A percentile compares a stretch with the other conserved stretches of the same genome.
Evolutionary conservation across 345 rosid genomes (phyloP).

Genomic region (Populus simonii): DNA sequence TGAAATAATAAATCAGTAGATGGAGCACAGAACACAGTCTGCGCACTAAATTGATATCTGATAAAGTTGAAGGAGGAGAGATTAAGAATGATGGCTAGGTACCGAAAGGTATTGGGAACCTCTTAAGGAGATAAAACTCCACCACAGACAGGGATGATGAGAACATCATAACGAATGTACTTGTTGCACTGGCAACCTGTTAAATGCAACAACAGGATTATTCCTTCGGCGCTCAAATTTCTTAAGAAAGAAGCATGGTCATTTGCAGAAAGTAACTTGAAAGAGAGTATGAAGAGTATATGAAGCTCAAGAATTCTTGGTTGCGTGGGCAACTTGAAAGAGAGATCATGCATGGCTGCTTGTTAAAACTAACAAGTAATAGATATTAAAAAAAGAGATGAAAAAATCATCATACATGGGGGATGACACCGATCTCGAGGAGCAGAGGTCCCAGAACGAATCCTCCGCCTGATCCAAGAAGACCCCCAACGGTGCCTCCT

Average conservation of each 20-base stretch:
- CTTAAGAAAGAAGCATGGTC: neutral
- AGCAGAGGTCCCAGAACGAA: slow-evolving; percentile 93
- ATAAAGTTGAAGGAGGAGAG: neutral
- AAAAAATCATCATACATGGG: slow-evolving; percentile 50
- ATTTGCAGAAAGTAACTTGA: neutral
- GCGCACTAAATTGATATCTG: neutral
- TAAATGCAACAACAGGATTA: neutral
- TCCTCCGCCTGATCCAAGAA: slow-evolving; percentile 95
- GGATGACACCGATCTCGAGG: slow-evolving; percentile 94
- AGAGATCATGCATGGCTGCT: neutral
- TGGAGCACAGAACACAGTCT: neutral
- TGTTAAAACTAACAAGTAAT: too few relatives aligned
- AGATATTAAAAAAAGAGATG: too few relatives aligned
- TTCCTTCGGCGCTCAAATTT: neutral
- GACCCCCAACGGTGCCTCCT: slow-evolving; percentile 92
- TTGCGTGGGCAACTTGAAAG: neutral
- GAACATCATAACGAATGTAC: slow-evolving; percentile 97
- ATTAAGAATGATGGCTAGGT: neutral
- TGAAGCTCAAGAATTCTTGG: too few relatives aligned
- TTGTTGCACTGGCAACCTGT: slow-evolving; percentile 96
- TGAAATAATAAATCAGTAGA: neutral
- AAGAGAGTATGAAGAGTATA: neutral
- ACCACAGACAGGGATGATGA: slow-evolving; percentile 94
- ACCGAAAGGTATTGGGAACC: slow-evolving; percentile 95
- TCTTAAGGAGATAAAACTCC: slow-evolving; percentile 85